Evolutionary conservation across 2,329 filamentous ascomycete genomes (phyloP).

Genomic region (Sarocladium oryzae): DNA sequence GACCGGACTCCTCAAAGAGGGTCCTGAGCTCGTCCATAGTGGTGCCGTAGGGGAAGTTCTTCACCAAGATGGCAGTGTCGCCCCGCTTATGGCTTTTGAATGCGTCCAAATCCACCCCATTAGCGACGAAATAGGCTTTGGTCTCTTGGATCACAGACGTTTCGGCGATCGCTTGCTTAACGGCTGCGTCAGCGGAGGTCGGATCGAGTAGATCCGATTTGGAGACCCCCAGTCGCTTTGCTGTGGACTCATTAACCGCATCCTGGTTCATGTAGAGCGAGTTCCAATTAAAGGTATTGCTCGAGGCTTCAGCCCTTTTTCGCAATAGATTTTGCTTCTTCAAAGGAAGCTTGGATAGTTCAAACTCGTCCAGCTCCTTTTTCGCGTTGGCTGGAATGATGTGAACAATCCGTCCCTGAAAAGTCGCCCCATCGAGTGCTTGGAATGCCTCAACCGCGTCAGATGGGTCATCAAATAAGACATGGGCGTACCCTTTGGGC

Average conservation of each 20-base stretch:
- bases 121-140: slow-evolving; percentile 79
- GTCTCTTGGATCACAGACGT: slow-evolving; percentile 95
- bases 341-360: slow-evolving; percentile 81
- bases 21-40: slow-evolving; percentile 70
- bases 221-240: slow-evolving; percentile 76
- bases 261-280: slow-evolving; percentile 99
- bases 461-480: slow-evolving; percentile 68
- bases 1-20: slow-evolving; percentile 80
- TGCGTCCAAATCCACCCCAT: slow-evolving; percentile 85
- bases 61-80: slow-evolving; percentile 82
- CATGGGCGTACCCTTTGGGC: slow-evolving; percentile 86
- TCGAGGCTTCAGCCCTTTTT: slow-evolving; percentile 73
- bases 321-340: slow-evolving; percentile 92
- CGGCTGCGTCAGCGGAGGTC: slow-evolving; percentile 87
- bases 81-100: slow-evolving; percentile 83
- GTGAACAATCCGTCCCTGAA: slow-evolving; percentile 88
- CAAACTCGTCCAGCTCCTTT: slow-evolving; percentile 81
- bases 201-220: slow-evolving; percentile 92
- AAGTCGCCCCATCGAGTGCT: slow-evolving; percentile 73
- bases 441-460: slow-evolving; percentile 74
- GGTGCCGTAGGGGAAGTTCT: slow-evolving; percentile 87
- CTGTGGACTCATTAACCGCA: slow-evolving; percentile 85
- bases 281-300: slow-evolving; percentile 90
- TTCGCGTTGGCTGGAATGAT: slow-evolving; percentile 80
- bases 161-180: slow-evolving; percentile 95